Conservation (phyloP, 306 rosid genomes). For the Arachis stenosperma region DNA sequence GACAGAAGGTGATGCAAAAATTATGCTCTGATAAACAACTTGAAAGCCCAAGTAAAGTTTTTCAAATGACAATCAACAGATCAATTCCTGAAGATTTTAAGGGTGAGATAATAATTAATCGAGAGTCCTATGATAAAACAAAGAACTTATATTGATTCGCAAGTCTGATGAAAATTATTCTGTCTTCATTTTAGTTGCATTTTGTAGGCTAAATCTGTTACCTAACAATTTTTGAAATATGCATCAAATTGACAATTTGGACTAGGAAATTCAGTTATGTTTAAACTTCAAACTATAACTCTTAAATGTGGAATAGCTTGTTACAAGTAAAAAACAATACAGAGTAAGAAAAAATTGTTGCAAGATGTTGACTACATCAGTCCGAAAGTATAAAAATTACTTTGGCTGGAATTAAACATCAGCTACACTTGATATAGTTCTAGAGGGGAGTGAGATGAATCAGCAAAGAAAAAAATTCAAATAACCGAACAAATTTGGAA, state of each 20-base stretch:
- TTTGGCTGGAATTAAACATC: slow-evolving; percentile 2
- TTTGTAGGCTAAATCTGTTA: neutral
- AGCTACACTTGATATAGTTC: neutral
- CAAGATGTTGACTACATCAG: slow-evolving; percentile 1
- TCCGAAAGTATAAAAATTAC: slow-evolving; percentile 24
- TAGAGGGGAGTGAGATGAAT: neutral
- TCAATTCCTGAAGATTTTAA: slow-evolving; percentile 13
- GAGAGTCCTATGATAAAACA: neutral
- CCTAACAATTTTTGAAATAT: neutral
- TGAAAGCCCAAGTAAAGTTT: neutral
- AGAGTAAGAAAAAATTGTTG: neutral
- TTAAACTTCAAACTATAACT: neutral
- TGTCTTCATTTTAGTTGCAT: neutral
- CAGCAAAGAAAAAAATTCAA: slow-evolving; percentile 4
- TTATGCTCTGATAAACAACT: slow-evolving; percentile 32
- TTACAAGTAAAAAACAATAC: slow-evolving; percentile 9
- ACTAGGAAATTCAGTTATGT: slow-evolving; percentile 16
- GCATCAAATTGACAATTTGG: slow-evolving; percentile 22
- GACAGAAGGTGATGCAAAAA: slow-evolving; percentile 28
- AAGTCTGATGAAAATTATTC: slow-evolving; percentile 12
- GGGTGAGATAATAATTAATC: slow-evolving; percentile 10
- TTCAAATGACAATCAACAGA: slow-evolving; percentile 15
- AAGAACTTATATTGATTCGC: neutral
- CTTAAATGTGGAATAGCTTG: slow-evolving; percentile 11
- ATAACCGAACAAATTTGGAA: slow-evolving; percentile 18